Evolutionary conservation across 2,329 filamentous ascomycete species (phyloP), one percentile per base, ranked within the genome.

Genomic region (Aspergillus calidoustus): DNA sequence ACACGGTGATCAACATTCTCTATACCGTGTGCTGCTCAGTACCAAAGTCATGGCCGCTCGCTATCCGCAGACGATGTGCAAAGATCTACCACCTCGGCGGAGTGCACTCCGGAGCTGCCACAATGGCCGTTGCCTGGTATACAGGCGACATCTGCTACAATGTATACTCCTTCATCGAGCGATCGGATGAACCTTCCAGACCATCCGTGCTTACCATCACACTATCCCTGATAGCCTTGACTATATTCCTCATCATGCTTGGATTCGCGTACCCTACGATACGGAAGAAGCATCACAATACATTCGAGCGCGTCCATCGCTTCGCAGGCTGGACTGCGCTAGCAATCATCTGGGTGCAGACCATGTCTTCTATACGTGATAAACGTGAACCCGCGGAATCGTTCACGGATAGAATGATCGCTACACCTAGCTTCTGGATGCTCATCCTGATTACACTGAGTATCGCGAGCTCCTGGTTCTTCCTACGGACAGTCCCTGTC

Each of bases 101-200:
- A 9, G 65, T 79, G 1, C 79, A 81, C 62, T 75, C 74, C 4
- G 74, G 76, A 2, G 72, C 72, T 54, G 77, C 72, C 3, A 64
- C 76, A 6, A 73, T 76, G 54, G 76, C 76, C 1, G 66, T 75
- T n/a, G 47, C 74, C 8, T 84, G 82, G 82, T 82, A 79, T 71
- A 46, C 61, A 7, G 64, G 63, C 19, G 66, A 63, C 3, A 62
- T 66, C 43, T 61, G 57, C 34, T 63, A 63, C 30, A 64, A 19
- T 7, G 31, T 58, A 34, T 34, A 31, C 48, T 9, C 23, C 5
- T 52, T 52, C 49, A 48, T 23, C 11, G 31, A 34, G 9, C 38
- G 38, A 3, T 28, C 56, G 4, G 11, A 30, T 1, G 25, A 31
- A 44, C 9, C 22, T 11, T 5, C 41, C 8, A 50, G 38, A 38